A percentile compares a stretch with the other conserved stretches of the same genome.
These are phyloP conservation scores for Populus alba DNA, from an alignment of 345 rosid species.

Conservation along the genomic window DNA sequence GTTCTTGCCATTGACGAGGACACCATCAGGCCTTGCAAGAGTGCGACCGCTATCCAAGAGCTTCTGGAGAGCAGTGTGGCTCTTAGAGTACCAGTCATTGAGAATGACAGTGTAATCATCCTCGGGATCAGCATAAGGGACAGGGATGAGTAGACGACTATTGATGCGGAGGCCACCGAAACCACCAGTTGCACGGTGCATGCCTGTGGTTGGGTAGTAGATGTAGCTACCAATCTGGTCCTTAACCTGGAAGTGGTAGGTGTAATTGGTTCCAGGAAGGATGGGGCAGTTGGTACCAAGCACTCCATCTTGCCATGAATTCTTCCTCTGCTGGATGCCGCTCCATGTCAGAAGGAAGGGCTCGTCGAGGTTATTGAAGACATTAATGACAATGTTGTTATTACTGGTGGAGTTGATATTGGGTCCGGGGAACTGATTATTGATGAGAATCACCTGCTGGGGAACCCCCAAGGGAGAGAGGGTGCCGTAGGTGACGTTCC, in stretches of 20 bases:
- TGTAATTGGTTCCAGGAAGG: conserved; percentile 30
- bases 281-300: conserved; percentile 37
- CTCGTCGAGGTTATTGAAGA: conserved; percentile 69
- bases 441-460: conserved; percentile 62
- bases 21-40: conserved; percentile 26
- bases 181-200: conserved; percentile 30
- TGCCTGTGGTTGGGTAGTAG: conserved; percentile 25
- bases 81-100: conserved; percentile 31
- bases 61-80: conserved; percentile 15
- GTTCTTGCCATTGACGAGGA: conserved; percentile 30
- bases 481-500: conserved; percentile 14
- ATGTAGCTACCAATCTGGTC: conserved; percentile 37
- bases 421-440: conserved; percentile 75
- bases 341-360: conserved; percentile 46
- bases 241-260: conserved; percentile 37
- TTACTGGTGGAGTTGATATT: conserved; percentile 66
- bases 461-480: conserved; percentile 10
- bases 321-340: conserved; percentile 36
- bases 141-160: conserved; percentile 32
- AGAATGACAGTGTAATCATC: conserved; percentile 33
- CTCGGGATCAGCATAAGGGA: conserved; percentile 33
- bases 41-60: conserved; percentile 29
- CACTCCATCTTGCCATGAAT: conserved; percentile 33
- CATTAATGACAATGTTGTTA: conserved; percentile 67
- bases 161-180: conserved; percentile 37